Conservation (phyloP, 805 yeast species). For the Candida oleophila region DNA sequence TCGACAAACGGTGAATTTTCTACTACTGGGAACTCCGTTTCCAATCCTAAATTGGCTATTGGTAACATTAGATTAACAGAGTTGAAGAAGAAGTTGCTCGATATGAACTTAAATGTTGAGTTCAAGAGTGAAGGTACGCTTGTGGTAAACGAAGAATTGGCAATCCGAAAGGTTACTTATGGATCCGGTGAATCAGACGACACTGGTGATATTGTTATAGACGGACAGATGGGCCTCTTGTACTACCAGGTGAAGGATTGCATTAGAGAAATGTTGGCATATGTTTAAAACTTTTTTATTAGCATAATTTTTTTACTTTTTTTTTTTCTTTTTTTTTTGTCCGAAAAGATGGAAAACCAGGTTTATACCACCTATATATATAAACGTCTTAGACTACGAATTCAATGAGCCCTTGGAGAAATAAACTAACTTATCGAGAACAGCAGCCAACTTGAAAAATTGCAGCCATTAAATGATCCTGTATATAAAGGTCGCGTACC, state of each 20-base stretch:
- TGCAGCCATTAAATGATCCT: neutral
- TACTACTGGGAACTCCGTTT: neutral
- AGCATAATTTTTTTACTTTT: neutral
- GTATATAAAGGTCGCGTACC: neutral
- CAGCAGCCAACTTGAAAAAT: neutral
- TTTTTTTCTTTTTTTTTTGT: neutral
- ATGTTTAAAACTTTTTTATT: slow-evolving; percentile 46
- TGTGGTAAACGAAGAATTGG: slow-evolving; percentile 76
- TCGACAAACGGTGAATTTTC: neutral
- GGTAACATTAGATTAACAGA: slow-evolving; percentile 89
- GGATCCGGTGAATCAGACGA: slow-evolving; percentile 42
- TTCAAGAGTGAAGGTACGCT: slow-evolving; percentile 91
- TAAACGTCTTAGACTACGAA: too few species aligned
- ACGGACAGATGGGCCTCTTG: slow-evolving; percentile 72
- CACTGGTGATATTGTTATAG: slow-evolving; percentile 82
- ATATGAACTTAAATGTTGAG: slow-evolving; percentile 70
- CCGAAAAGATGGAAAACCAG: too few species aligned
- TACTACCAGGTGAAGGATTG: slow-evolving; percentile 76
- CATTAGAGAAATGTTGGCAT: slow-evolving; percentile 73
- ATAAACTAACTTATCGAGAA: too few species aligned
- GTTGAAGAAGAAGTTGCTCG: slow-evolving; percentile 59
- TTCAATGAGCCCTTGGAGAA: too few species aligned
- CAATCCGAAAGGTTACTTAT: slow-evolving; percentile 63
- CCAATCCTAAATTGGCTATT: slow-evolving; percentile 56
- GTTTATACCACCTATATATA: too few species aligned